phyloP scores from a whole-genome alignment of 2,329 filamentous ascomycete genomes.

The Diaporthe longicolla region DNA sequence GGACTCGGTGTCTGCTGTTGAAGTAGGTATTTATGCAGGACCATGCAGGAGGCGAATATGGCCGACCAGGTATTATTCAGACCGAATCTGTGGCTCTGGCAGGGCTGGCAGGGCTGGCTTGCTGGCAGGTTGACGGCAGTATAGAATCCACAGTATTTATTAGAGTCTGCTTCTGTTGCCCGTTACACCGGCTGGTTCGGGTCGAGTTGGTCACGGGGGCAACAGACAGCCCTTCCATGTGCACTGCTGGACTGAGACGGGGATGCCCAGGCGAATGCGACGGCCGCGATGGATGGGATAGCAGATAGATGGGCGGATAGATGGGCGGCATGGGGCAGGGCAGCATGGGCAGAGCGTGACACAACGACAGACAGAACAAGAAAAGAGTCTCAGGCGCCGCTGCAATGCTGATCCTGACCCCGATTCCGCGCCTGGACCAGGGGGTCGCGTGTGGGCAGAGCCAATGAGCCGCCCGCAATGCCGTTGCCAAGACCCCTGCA shows the following conservation, averaged over 20 bases:
- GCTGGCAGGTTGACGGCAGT: no score
- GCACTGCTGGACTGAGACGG: constrained; percentile 6
- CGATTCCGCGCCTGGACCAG: constrained; percentile 29
- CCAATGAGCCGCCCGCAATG: constrained; percentile 5
- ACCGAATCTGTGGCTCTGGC: background rate
- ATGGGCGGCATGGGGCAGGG: background rate
- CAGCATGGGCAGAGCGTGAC: background rate
- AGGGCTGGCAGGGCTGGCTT: no score
- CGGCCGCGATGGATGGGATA: background rate
- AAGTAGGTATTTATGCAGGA: constrained; percentile 19
- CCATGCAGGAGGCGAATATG: constrained; percentile 1
- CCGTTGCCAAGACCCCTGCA: constrained; percentile 7
- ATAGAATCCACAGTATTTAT: no score
- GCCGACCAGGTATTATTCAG: background rate
- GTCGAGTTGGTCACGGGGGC: constrained; percentile 20
- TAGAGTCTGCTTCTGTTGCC: background rate
- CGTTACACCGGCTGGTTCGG: constrained; percentile 18
- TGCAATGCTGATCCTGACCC: constrained; percentile 32
- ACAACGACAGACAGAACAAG: constrained; percentile 1
- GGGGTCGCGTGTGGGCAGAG: constrained; percentile 25
- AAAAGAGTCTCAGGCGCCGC: constrained; percentile 30
- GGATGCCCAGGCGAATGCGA: constrained; percentile 19
- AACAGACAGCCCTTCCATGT: constrained; percentile 13
- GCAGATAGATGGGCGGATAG: background rate
- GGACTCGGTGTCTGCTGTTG: constrained; percentile 18